Conservation (phyloP, 2,329 filamentous ascomycete genomes). For the Pseudogymnoascus sp. region DNA sequence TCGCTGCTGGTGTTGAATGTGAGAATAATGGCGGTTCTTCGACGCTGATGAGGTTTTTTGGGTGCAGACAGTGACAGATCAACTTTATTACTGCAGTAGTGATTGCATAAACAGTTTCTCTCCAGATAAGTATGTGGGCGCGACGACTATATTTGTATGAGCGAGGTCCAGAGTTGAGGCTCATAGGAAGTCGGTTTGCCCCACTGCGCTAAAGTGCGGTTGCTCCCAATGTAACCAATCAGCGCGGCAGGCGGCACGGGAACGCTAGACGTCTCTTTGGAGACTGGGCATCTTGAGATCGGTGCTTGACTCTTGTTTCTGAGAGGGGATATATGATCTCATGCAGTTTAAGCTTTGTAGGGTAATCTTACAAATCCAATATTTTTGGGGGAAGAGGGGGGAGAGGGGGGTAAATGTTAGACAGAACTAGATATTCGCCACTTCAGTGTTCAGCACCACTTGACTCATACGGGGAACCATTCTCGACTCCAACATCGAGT, state of each 20-base stretch:
- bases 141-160: neutral
- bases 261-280: neutral
- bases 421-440: neutral
- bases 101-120: neutral
- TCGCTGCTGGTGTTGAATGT: neutral
- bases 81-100: neutral
- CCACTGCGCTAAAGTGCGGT: neutral
- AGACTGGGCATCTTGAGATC: neutral
- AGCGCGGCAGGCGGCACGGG: neutral
- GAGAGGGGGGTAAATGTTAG: too few relatives aligned
- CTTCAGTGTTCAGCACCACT: neutral
- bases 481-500: neutral
- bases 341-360: neutral
- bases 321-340: neutral
- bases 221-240: constrained; percentile 8
- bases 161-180: neutral
- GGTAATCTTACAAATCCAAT: neutral
- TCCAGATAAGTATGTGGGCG: neutral
- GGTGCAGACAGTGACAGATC: neutral
- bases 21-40: neutral
- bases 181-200: neutral
- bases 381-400: neutral
- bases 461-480: neutral
- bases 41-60: too few relatives aligned
- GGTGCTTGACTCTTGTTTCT: neutral